Conservation (phyloP, 1,284 basidiomycete species). For the Ganoderma lucidum region DNA sequence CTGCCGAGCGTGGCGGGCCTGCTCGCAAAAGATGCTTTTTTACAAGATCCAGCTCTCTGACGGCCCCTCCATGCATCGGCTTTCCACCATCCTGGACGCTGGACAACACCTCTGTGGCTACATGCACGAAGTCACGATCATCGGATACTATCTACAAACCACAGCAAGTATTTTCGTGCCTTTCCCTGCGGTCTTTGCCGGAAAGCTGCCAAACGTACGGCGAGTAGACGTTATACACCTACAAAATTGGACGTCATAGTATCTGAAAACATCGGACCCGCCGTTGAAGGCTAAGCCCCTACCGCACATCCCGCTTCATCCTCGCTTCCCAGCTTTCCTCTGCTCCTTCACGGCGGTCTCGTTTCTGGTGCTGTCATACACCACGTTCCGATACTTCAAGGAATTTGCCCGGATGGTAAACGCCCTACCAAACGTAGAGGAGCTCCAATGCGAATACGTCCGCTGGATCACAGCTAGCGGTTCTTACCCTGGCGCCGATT, state of each 20-base stretch:
- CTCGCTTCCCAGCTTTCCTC: neutral
- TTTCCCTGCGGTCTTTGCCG: neutral
- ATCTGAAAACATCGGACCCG: neutral
- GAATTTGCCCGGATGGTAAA: neutral
- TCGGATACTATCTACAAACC: neutral
- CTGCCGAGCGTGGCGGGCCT: neutral
- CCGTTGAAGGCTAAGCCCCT: neutral
- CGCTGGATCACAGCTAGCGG: neutral
- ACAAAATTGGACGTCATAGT: neutral
- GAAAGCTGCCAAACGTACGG: neutral
- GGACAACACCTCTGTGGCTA: neutral
- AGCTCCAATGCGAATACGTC: neutral
- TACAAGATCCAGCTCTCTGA: neutral
- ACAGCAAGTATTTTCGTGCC: neutral
- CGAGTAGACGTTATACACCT: neutral
- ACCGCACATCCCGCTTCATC: neutral
- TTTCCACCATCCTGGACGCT: neutral
- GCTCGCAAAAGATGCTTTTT: neutral
- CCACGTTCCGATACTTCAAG: neutral
- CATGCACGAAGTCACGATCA: neutral
- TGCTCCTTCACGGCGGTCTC: neutral
- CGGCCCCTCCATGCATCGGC: neutral
- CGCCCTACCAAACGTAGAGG: neutral
- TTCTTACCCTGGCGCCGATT: neutral
- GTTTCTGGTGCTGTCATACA: rapidly evolving